phyloP scores from a whole-genome alignment of 2,329 filamentous ascomycete species.

The Venturia oleaginea region DNA sequence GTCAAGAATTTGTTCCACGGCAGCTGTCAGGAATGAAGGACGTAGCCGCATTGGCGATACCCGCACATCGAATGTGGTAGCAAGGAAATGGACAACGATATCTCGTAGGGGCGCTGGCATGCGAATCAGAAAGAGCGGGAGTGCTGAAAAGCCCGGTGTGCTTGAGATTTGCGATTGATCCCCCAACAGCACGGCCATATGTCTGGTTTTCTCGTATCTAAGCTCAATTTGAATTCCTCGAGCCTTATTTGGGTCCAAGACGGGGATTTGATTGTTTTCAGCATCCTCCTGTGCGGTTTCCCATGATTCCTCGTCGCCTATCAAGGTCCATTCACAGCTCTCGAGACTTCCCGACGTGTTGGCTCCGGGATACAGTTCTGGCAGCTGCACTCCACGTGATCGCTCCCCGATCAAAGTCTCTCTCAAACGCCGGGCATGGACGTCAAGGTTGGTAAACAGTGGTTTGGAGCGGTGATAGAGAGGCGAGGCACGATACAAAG shows the following conservation, averaged over 20 bases:
- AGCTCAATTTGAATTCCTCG: constrained; percentile 41
- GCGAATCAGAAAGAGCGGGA: constrained; percentile 43
- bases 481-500: constrained; percentile 45
- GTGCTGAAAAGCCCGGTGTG: constrained; percentile 31
- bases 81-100: constrained; percentile 40
- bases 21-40: constrained; percentile 11
- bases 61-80: constrained; percentile 40
- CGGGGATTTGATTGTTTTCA: constrained; percentile 19
- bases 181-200: constrained; percentile 43
- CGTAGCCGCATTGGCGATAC: constrained; percentile 14
- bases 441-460: constrained; percentile 31
- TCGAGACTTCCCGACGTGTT: constrained; percentile 32
- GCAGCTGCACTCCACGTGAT: constrained; percentile 35
- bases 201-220: constrained; percentile 39
- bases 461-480: constrained; percentile 37
- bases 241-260: constrained; percentile 14
- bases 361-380: constrained; percentile 23
- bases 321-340: constrained; percentile 36
- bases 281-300: constrained; percentile 23
- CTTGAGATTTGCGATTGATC: constrained; percentile 24
- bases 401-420: constrained; percentile 29
- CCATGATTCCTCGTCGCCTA: constrained; percentile 34
- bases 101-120: constrained; percentile 42
- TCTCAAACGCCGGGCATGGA: constrained; percentile 34
- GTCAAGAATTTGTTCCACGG: constrained; percentile 10